Evolutionary conservation across 2,329 filamentous ascomycete species (phyloP), one percentile per base, ranked within the genome.

Genomic region (Rachicladosporium sp.): DNA sequence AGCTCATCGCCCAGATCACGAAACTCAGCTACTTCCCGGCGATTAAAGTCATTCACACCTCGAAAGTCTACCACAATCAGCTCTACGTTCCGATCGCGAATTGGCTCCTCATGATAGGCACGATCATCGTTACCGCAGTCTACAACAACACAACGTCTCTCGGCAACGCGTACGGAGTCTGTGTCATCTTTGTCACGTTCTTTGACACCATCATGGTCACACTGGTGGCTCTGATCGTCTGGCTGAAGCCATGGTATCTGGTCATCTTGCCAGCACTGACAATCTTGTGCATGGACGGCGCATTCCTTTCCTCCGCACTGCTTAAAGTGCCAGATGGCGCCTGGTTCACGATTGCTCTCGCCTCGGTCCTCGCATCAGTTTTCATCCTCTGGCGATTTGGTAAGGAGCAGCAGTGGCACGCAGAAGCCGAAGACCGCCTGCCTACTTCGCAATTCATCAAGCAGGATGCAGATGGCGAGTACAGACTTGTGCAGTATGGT

Each of bases 321-420:
- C 77, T 68, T 35, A 88, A 88, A 54, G 77, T 88, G 0, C 82
- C 82, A 0, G 69, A 78, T 7, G 82, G 82, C 1, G 82, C 80
- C 2, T 88, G 82, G 82, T 84, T 88, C 53, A 87, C 82, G 0
- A 62, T 87, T 2, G 66, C 76, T 0, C 66, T 88, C 4, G 69
- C 80, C 0, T 64, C 66, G 3, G 62, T 82, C 6, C 69, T 88
- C 2, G 71, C 78, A 0, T 63, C 60, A 33, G 59, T 86, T 33
- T 82, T 88, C 52, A 66, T 85, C 2, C 68, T 87, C 8, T 88
- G 82, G 82, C 73, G 82, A 27, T 88, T 77, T 50, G 82, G 82
- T 10, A 87, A 88, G 56, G 80, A 86, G 53, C 71, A 76, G 44
- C 82, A 88, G 54, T 88, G 82, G 82, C 62, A 61, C 5, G 76